Evolutionary conservation across 371 early-diverging fungal genomes (phyloP).

Genomic region (Conidiobolus incongruus): DNA sequence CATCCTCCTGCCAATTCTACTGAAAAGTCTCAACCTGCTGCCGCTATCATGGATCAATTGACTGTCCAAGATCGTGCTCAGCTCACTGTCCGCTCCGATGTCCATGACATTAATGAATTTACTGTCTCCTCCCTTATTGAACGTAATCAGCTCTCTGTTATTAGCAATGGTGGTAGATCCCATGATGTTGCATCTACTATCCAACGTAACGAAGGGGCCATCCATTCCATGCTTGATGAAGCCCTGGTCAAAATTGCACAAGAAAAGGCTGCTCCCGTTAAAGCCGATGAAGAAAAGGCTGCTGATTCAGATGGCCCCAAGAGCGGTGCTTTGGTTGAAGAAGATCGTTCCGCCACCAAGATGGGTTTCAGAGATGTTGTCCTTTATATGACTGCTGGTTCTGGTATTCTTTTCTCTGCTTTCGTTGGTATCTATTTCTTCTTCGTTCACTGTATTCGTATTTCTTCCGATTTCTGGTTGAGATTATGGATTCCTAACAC

Average conservation of each 20-base stretch:
- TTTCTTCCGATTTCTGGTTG: conserved; percentile 20
- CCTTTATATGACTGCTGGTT: conserved; percentile 6
- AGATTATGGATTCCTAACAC: conserved; percentile 22
- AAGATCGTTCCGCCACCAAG: conserved; percentile 2
- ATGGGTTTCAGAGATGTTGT: conserved; percentile 3
- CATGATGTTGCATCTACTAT: conserved; percentile 1
- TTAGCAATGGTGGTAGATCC: neutral
- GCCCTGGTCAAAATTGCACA: no score
- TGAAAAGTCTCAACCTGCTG: neutral
- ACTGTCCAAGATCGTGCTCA: conserved; percentile 1
- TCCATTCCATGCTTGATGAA: neutral
- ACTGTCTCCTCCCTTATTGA: neutral
- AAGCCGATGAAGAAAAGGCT: conserved; percentile 2
- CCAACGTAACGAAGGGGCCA: conserved; percentile 1
- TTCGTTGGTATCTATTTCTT: conserved; percentile 14
- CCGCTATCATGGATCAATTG: conserved; percentile 11
- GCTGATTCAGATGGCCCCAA: neutral
- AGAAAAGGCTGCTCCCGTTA: neutral
- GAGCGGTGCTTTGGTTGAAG: conserved; percentile 1
- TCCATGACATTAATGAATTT: neutral
- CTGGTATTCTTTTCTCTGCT: conserved; percentile 15
- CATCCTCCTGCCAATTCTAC: conserved; percentile 8
- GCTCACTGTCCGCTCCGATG: neutral
- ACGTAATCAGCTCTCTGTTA: conserved; percentile 2
- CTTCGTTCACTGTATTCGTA: conserved; percentile 19